Percentiles rank a stretch among this genome's conserved stretches.
Evolutionary conservation across 2,329 filamentous ascomycete species (phyloP).

Genomic region (Botrytis porri): DNA sequence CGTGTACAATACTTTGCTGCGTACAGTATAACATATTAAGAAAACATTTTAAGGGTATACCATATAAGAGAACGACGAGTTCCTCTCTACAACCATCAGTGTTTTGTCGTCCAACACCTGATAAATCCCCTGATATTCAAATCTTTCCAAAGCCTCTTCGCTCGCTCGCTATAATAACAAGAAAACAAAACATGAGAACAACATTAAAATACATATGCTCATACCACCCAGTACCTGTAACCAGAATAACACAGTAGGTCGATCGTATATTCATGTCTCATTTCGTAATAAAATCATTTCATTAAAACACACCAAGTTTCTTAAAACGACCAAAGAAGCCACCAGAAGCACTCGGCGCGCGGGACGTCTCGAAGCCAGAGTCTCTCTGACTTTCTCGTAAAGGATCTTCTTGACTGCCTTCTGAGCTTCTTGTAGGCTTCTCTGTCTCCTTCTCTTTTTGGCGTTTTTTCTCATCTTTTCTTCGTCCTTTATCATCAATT

Average conservation of each 20-base stretch:
- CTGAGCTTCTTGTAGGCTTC: constrained; percentile 31
- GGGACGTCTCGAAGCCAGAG: constrained; percentile 44
- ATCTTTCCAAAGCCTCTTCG: constrained; percentile 1
- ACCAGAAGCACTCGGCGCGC: constrained; percentile 65
- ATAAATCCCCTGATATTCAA: not conserved
- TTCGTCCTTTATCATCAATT: constrained; percentile 34
- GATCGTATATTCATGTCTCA: constrained; percentile 18
- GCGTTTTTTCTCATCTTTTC: constrained; percentile 32
- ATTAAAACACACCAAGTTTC: constrained; percentile 33
- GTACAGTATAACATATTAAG: constrained; percentile 4
- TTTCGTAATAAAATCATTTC: constrained; percentile 16
- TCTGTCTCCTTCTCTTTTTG: constrained; percentile 32
- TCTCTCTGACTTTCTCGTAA: constrained; percentile 32
- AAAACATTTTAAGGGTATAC: constrained; percentile 20
- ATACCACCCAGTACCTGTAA: not conserved
- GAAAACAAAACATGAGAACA: not conserved
- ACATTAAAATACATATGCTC: constrained; percentile 9
- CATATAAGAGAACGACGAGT: constrained; percentile 12
- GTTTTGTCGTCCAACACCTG: not conserved
- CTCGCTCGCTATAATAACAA: constrained; percentile 8
- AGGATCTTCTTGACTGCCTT: constrained; percentile 37
- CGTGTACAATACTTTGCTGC: not conserved
- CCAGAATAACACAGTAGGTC: not conserved
- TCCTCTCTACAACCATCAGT: not conserved
- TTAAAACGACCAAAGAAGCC: constrained; percentile 48